Conservation (phyloP, 1,284 basidiomycete species). For the Trametes versicolor region DNA sequence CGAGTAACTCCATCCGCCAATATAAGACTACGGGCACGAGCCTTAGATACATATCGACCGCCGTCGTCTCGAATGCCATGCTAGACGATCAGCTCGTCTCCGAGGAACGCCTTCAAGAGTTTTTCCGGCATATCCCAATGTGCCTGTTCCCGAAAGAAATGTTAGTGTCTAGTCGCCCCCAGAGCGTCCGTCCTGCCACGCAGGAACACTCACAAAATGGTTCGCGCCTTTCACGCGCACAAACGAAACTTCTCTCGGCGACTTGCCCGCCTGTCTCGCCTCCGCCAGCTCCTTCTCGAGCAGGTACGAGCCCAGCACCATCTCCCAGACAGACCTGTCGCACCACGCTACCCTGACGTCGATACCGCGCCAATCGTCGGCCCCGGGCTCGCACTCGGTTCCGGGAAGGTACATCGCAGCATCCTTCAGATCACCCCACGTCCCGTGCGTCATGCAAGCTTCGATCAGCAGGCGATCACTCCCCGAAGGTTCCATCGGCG, state of each 20-base stretch:
- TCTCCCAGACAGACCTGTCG: constrained; percentile 25
- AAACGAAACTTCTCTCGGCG: constrained; percentile 12
- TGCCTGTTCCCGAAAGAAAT: background rate
- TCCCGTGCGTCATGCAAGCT: constrained; percentile 19
- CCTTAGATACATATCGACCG: no score
- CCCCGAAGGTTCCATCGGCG: constrained; percentile 6
- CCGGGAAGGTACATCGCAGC: constrained; percentile 13
- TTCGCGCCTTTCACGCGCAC: constrained; percentile 24
- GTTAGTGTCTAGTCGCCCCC: background rate
- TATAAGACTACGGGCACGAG: no score
- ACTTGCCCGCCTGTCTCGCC: constrained; percentile 12
- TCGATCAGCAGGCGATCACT: constrained; percentile 13
- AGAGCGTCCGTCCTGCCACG: background rate
- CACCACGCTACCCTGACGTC: constrained; percentile 25
- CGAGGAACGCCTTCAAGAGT: constrained; percentile 11
- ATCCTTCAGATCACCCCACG: constrained; percentile 8
- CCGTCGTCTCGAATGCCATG: background rate
- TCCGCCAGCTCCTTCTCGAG: constrained; percentile 23
- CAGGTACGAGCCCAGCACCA: constrained; percentile 1
- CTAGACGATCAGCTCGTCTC: background rate
- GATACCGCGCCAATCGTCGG: constrained; percentile 14
- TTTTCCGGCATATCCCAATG: constrained; percentile 22
- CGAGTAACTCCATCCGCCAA: background rate
- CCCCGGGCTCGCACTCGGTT: background rate
- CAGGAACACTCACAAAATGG: constrained; percentile 22